Base-by-base conservation (phyloP, 2,329 filamentous ascomycete species). In the Purpureocillium takamizusanense region DNA sequence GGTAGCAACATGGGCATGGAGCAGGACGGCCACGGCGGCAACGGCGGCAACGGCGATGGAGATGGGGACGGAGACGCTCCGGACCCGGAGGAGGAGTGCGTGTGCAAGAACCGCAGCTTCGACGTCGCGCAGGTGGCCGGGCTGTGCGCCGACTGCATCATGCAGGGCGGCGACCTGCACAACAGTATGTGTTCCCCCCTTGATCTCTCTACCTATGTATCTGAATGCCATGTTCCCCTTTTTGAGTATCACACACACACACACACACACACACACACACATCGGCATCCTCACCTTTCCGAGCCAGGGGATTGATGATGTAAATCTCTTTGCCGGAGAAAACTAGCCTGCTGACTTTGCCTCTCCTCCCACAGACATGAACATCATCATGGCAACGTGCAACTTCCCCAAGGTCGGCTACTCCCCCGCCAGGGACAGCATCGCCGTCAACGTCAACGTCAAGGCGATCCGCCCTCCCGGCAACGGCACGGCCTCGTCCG, bases 61-160 rank as follows among this genome's bases (percentile, higher is more conserved):
- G 2, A 8, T 16, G 15, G 16, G 17, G 2, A 10, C n/a, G 3
- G 23, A 21, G 4, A 7, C 6, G 11, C 31, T 39, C 43, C 43
- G 21, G 47, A 49, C 13, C 51, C 51, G 2, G 63, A 66, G 40
- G 47, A 51, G 37, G 43, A 52, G 12, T 66, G 63, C 37, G 57
- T 63, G 4, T 66, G 63, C 36, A 36, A 44, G 7, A 65, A 66
- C 37, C 46, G 50, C 38, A 66, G 63, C 45, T 66, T 66, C 37
- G 51, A 66, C 33, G 63, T 66, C 11, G 50, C 55, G 27, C 43
- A 49, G 29, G 44, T 66, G n/a, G 56, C 60, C 6, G 60, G 52
- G 2, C 45, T 65, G 8, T 66, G 63, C 31, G 51, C 61, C 14
- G 59, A 61, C 37, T 66, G 63, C 41, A 59, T 66, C 28, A 38